These are phyloP conservation scores for Brasenia schreberi DNA, from an alignment of 164 flowering plant species.

Conservation along the genomic window DNA sequence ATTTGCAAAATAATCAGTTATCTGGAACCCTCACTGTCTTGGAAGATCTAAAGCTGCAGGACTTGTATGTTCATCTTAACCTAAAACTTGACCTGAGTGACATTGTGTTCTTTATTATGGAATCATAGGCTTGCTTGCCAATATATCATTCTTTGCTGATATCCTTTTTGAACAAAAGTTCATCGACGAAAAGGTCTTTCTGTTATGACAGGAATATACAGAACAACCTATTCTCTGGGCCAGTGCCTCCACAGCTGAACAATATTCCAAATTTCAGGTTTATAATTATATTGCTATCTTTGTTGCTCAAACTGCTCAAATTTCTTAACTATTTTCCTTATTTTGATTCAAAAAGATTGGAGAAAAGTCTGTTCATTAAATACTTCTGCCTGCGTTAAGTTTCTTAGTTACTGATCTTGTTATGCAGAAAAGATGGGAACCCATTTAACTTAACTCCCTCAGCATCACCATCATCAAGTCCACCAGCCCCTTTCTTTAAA, in stretches of 20 bases:
- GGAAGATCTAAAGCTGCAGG: slow-evolving; percentile 64
- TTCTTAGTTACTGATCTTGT: slow-evolving; percentile 1
- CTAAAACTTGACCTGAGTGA: neutral
- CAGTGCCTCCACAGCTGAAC: slow-evolving; percentile 65
- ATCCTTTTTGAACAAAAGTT: neutral
- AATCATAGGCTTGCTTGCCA: neutral
- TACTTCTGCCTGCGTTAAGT: neutral
- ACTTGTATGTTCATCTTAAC: slow-evolving; percentile 32
- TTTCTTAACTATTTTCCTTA: no score
- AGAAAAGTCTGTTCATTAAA: no score
- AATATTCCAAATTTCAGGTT: slow-evolving; percentile 52
- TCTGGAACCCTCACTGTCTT: slow-evolving; percentile 84
- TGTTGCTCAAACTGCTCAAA: neutral
- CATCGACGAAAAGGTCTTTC: neutral
- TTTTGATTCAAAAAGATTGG: no score
- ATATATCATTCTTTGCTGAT: neutral
- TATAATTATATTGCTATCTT: neutral
- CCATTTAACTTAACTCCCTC: slow-evolving; percentile 46
- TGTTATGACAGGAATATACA: slow-evolving; percentile 56
- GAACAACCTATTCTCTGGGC: slow-evolving; percentile 71
- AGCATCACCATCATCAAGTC: slow-evolving; percentile 29
- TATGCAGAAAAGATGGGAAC: slow-evolving; percentile 76
- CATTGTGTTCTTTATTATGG: neutral
- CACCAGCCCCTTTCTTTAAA: slow-evolving; percentile 23
- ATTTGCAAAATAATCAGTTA: slow-evolving; percentile 71